These are phyloP conservation scores for Mycena albidolilacea DNA, from an alignment of 768 basidiomycete genomes.

Conservation along the genomic window DNA sequence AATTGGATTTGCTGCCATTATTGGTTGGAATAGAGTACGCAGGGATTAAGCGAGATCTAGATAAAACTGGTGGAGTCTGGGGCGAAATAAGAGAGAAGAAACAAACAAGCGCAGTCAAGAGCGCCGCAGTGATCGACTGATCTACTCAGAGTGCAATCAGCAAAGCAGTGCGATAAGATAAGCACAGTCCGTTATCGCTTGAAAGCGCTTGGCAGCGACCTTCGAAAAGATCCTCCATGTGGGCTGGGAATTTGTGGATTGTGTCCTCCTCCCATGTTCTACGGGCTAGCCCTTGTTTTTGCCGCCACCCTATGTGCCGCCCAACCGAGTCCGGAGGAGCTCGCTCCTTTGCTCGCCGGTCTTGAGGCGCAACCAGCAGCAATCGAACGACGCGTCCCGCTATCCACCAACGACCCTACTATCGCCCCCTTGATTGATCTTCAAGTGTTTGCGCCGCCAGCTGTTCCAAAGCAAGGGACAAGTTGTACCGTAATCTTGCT, in stretches of 20 bases:
- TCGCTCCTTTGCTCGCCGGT: conserved; percentile 43
- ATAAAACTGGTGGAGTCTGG: background rate
- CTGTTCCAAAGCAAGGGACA: conserved; percentile 42
- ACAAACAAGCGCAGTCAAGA: too few relatives aligned
- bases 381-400: conserved; percentile 45
- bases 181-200: background rate
- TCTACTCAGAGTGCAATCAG: too few relatives aligned
- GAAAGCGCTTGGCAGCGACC: background rate
- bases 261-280: conserved; percentile 12
- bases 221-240: background rate
- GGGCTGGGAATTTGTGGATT: conserved; percentile 10
- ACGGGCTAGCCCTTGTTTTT: background rate
- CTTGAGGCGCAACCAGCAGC: conserved; percentile 19
- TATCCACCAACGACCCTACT: conserved; percentile 47
- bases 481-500: conserved; percentile 46
- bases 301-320: conserved; percentile 8
- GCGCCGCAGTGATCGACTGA: too few relatives aligned
- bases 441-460: conserved; percentile 51
- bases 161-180: too few relatives aligned
- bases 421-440: conserved; percentile 48
- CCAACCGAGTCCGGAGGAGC: conserved; percentile 43
- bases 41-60: background rate
- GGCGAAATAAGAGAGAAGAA: too few relatives aligned
- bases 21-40: background rate
- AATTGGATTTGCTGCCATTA: background rate